These are phyloP conservation scores for Aspergillus proliferans DNA, from an alignment of 2,329 filamentous ascomycete species.

Conservation along the genomic window DNA sequence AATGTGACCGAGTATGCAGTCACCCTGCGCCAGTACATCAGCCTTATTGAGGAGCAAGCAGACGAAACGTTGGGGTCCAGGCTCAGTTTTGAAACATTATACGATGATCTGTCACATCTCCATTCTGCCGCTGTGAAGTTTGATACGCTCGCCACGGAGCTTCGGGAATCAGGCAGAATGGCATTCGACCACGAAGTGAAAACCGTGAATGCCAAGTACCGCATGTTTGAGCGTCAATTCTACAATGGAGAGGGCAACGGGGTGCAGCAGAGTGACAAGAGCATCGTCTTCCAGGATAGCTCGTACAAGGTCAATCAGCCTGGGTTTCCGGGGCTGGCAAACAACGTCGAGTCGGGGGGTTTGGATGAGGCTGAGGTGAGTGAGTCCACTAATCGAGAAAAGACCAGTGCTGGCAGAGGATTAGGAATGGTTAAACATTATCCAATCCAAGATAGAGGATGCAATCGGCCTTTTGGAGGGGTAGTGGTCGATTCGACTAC, in stretches of 20 bases:
- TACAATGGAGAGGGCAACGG: neutral
- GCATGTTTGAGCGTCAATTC: neutral
- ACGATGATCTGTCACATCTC: neutral
- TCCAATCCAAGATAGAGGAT: too few species aligned
- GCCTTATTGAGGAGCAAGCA: neutral
- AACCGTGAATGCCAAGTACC: neutral
- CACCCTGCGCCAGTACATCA: neutral
- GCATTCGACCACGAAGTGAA: neutral
- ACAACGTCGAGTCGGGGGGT: too few species aligned
- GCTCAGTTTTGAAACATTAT: neutral
- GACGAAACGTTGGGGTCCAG: neutral
- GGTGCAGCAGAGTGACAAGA: too few species aligned
- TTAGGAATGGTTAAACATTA: too few species aligned
- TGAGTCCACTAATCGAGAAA: too few species aligned
- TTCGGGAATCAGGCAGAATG: neutral
- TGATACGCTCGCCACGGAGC: neutral
- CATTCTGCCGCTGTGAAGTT: neutral
- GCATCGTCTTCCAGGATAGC: too few species aligned
- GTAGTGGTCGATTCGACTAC: too few species aligned
- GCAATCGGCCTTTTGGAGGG: too few species aligned
- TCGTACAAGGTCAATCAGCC: too few species aligned
- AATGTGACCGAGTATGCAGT: conserved; percentile 38
- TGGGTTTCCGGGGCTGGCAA: too few species aligned
- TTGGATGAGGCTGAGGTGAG: too few species aligned
- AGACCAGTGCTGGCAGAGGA: too few species aligned